Percentiles rank a stretch among this genome's conserved stretches.
These are phyloP conservation scores for Fragaria ananassa DNA, from an alignment of 306 rosid genomes.

Conservation along the genomic window DNA sequence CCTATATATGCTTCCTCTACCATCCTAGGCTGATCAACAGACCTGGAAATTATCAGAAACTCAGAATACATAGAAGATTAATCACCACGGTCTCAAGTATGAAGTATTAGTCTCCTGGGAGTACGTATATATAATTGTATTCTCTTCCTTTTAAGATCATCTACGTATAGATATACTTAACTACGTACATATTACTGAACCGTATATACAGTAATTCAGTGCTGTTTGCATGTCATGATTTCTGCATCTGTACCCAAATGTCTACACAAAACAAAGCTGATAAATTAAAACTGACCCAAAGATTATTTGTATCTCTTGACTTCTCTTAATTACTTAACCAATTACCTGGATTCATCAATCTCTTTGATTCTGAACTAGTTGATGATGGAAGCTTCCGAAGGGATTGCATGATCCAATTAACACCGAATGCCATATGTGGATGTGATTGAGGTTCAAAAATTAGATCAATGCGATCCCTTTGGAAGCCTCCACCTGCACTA, in stretches of 20 bases:
- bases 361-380: constrained; percentile 8
- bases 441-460: background rate
- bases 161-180: background rate
- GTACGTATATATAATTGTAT: background rate
- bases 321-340: background rate
- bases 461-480: constrained; percentile 96
- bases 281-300: background rate
- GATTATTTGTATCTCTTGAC: background rate
- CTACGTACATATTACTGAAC: background rate
- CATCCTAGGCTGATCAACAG: background rate
- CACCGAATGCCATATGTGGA: background rate
- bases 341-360: constrained; percentile 4
- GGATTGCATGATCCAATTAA: constrained; percentile 69
- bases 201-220: background rate
- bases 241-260: background rate
- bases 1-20: background rate
- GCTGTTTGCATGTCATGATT: background rate
- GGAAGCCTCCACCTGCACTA: constrained; percentile 73
- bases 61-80: background rate
- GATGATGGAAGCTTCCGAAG: constrained; percentile 58
- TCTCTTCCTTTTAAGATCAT: background rate
- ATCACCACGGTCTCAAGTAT: background rate
- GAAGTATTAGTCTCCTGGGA: background rate
- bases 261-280: background rate
- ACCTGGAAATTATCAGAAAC: background rate